Conservation (phyloP, 768 basidiomycete species). For the Jaapia argillacea region DNA sequence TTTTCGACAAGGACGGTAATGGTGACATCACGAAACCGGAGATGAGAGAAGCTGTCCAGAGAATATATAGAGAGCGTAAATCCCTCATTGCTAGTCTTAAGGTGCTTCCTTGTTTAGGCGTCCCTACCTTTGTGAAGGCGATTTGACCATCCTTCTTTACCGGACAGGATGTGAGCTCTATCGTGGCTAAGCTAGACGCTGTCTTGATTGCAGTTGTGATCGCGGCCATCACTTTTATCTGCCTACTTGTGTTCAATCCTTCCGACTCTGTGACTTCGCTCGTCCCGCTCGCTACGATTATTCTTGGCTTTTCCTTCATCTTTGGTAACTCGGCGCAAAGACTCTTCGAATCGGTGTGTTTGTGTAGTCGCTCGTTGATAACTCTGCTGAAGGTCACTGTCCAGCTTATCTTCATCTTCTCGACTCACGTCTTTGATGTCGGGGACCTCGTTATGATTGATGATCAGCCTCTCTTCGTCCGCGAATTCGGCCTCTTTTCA, state of each 20-base stretch:
- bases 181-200: constrained; percentile 69
- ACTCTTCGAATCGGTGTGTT: constrained; percentile 63
- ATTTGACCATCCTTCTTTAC: too few species aligned
- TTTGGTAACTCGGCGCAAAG: constrained; percentile 77
- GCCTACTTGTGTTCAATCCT: constrained; percentile 66
- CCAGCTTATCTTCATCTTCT: constrained; percentile 78
- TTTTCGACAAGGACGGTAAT: constrained; percentile 79
- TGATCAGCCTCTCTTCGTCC: constrained; percentile 50
- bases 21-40: constrained; percentile 70
- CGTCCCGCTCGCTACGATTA: constrained; percentile 70
- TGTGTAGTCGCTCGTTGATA: background rate
- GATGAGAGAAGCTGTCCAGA: constrained; percentile 76
- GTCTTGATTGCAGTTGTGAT: constrained; percentile 54
- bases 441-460: constrained; percentile 80
- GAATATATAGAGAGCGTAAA: constrained; percentile 73
- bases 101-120: constrained; percentile 25
- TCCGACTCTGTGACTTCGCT: constrained; percentile 58
- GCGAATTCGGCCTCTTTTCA: constrained; percentile 74
- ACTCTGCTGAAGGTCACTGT: background rate
- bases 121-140: too few species aligned
- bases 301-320: constrained; percentile 79
- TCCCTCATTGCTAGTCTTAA: constrained; percentile 61
- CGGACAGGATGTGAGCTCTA: constrained; percentile 60
- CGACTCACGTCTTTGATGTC: constrained; percentile 79
- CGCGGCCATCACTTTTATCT: constrained; percentile 53